phyloP scores from a whole-genome alignment of 495 filamentous ascomycete genomes.

The Penicillium subrubescens region DNA sequence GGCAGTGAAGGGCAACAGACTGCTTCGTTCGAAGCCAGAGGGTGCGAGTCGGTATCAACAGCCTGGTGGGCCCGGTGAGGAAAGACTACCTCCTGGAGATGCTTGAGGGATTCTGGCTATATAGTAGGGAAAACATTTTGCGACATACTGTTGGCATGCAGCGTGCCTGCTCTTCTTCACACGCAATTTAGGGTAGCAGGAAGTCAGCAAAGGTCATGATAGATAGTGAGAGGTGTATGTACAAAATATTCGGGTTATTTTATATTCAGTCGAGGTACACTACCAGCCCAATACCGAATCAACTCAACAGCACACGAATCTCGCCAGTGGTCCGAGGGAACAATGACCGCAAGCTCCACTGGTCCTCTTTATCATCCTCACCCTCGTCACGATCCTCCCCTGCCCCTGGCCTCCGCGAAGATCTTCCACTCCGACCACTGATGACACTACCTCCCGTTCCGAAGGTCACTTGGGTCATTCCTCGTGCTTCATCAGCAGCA shows the following conservation, averaged over 20 bases:
- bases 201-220: not conserved
- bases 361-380: slow-evolving; percentile 37
- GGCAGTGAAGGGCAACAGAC: slow-evolving; percentile 1
- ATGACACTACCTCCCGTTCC: slow-evolving; percentile 33
- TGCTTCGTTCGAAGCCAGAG: slow-evolving; percentile 11
- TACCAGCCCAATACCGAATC: not conserved
- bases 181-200: not conserved
- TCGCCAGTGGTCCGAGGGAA: slow-evolving; percentile 87
- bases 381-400: slow-evolving; percentile 37
- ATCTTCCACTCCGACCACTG: slow-evolving; percentile 31
- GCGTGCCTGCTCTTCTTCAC: not conserved
- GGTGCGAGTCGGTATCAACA: slow-evolving; percentile 8
- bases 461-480: slow-evolving; percentile 32
- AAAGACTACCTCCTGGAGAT: not conserved
- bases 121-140: not conserved
- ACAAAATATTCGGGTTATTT: not conserved
- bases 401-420: slow-evolving; percentile 19
- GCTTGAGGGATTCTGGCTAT: not conserved
- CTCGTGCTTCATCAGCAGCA: slow-evolving; percentile 56
- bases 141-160: not conserved
- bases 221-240: not conserved
- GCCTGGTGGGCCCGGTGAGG: slow-evolving; percentile 4
- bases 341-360: slow-evolving; percentile 60
- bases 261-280: not conserved
- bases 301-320: slow-evolving; percentile 76